phyloP scores from a whole-genome alignment of 1,139 yeast species.

The Pneumocystis canis region DNA sequence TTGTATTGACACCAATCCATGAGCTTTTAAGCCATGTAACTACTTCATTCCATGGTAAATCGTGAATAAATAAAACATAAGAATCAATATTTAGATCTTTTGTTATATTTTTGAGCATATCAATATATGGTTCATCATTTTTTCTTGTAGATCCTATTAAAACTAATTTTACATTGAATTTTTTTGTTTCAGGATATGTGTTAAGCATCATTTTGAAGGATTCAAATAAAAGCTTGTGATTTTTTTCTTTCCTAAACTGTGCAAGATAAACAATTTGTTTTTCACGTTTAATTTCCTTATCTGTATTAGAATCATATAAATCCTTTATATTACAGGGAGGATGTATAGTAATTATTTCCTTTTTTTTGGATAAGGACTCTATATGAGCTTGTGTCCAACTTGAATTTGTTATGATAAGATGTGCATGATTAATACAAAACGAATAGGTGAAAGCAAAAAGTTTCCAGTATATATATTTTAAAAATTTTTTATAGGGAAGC shows the following conservation, averaged over 20 bases:
- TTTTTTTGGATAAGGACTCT: constrained; percentile 39
- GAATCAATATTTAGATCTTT: constrained; percentile 35
- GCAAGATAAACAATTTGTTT: constrained; percentile 64
- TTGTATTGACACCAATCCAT: constrained; percentile 75
- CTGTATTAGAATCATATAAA: constrained; percentile 21
- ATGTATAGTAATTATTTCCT: constrained; percentile 41
- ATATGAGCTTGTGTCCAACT: constrained; percentile 84
- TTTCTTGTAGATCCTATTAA: constrained; percentile 78
- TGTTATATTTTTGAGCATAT: constrained; percentile 34
- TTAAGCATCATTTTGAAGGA: constrained; percentile 43
- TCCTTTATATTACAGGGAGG: constrained; percentile 77
- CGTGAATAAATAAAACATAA: constrained; percentile 52
- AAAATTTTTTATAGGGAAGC: constrained; percentile 20
- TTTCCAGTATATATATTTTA: constrained; percentile 62
- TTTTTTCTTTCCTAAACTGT: constrained; percentile 90
- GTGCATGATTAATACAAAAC: constrained; percentile 51
- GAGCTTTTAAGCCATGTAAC: constrained; percentile 41
- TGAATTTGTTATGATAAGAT: constrained; percentile 62
- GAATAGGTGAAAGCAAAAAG: constrained; percentile 37
- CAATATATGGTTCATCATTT: constrained; percentile 49
- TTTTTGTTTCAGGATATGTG: constrained; percentile 9
- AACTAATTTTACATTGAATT: constrained; percentile 33
- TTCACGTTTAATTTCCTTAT: constrained; percentile 26
- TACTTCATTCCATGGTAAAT: constrained; percentile 58
- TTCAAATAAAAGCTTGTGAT: constrained; percentile 55